A percentile compares a stretch with the other conserved stretches of the same genome.
phyloP scores from a whole-genome alignment of 163 green algal genomes.

The Scenedesmus sp. region DNA sequence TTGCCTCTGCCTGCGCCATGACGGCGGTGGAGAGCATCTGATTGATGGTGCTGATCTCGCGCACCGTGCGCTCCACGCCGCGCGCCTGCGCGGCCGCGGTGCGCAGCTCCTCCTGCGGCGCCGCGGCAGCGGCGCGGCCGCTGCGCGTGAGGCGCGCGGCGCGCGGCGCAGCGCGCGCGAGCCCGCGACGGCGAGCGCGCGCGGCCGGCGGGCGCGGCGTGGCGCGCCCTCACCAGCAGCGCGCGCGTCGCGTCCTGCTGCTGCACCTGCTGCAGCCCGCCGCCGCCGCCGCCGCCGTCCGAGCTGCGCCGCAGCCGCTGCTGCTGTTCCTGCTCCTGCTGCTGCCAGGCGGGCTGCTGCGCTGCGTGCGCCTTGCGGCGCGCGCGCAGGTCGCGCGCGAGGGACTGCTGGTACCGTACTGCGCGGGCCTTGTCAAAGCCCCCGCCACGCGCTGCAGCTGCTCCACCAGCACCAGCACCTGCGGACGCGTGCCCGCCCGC shows the following conservation, averaged over 20 bases:
- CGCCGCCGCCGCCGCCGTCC: not conserved
- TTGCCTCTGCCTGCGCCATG: constrained; percentile 75
- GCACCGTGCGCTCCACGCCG: constrained; percentile 69
- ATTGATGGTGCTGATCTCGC: constrained; percentile 82
- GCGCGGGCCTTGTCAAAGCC: constrained; percentile 66
- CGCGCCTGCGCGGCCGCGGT: constrained; percentile 51
- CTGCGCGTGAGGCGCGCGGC: not conserved
- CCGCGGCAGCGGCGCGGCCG: not conserved
- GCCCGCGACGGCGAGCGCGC: not conserved
- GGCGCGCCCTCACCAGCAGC: constrained; percentile 25
- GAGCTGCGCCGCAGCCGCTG: not conserved
- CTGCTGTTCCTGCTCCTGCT: not conserved
- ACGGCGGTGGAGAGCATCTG: constrained; percentile 82
- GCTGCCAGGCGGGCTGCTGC: not conserved
- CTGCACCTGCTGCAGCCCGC: constrained; percentile 32
- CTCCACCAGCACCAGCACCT: constrained; percentile 66
- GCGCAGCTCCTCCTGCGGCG: constrained; percentile 68
- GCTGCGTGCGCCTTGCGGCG: constrained; percentile 25
- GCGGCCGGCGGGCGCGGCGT: too few species aligned
- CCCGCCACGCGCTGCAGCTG: constrained; percentile 50
- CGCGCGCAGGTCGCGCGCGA: constrained; percentile 30
- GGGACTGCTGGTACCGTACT: constrained; percentile 43
- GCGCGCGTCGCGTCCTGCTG: constrained; percentile 27
- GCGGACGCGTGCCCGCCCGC: not conserved
- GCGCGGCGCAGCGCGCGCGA: not conserved